These are phyloP conservation scores for Thyridium curvatum DNA, from an alignment of 2,329 filamentous ascomycete genomes.

Conservation along the genomic window DNA sequence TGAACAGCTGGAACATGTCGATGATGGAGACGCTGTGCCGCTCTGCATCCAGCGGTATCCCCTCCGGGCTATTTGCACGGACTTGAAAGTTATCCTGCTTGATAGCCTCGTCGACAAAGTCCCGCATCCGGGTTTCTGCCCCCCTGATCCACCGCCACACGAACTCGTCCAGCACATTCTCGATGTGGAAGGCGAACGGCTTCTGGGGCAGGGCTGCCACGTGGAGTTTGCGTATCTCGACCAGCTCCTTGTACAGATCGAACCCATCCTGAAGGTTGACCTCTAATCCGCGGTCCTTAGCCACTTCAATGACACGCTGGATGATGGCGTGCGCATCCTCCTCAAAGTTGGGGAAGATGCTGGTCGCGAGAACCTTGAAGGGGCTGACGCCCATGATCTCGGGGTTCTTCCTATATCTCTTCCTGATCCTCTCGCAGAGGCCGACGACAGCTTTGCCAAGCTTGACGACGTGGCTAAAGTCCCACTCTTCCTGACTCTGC, in stretches of 20 bases:
- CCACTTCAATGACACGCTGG: constrained; percentile 68
- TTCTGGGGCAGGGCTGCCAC: constrained; percentile 63
- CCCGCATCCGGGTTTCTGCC: constrained; percentile 72
- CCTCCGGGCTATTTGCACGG: constrained; percentile 55
- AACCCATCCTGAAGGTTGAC: constrained; percentile 90
- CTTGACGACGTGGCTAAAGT: constrained; percentile 85
- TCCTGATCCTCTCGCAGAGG: constrained; percentile 81
- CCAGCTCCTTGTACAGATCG: constrained; percentile 82
- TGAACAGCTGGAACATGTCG: constrained; percentile 91
- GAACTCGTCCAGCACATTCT: constrained; percentile 80
- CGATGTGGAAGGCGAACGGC: constrained; percentile 81
- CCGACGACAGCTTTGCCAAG: constrained; percentile 82
- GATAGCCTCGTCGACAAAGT: constrained; percentile 84
- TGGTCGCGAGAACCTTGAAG: constrained; percentile 67
- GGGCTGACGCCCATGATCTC: constrained; percentile 72
- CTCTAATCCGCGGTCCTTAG: constrained; percentile 63
- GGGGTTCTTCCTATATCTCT: constrained; percentile 82
- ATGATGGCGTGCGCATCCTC: constrained; percentile 84
- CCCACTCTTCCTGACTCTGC: constrained; percentile 74
- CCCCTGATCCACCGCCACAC: constrained; percentile 92
- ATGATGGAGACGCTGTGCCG: constrained; percentile 90
- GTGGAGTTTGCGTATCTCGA: constrained; percentile 79
- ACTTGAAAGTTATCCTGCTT: constrained; percentile 85
- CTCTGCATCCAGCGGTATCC: constrained; percentile 67
- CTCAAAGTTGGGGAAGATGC: constrained; percentile 84